Percentiles rank a stretch among this genome's conserved stretches.
Evolutionary conservation across 768 basidiomycete species (phyloP).

Genomic region (Scleroderma citrinum): DNA sequence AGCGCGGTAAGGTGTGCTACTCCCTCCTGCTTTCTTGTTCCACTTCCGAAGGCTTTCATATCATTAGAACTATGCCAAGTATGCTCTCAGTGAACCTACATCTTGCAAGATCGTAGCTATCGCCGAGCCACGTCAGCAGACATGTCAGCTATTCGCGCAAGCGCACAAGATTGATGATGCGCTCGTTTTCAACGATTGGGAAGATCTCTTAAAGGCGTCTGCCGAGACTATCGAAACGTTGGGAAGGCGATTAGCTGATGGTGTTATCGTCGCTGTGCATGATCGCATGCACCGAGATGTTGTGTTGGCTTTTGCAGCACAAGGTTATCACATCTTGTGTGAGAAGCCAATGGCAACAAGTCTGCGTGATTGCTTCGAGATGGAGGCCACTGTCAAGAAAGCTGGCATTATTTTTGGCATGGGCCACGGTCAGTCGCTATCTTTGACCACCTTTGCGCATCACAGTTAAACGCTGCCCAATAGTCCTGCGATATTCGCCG

Average conservation of each 20-base stretch:
- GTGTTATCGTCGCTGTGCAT: conserved; percentile 74
- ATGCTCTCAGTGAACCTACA: conserved; percentile 54
- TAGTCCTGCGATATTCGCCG: conserved; percentile 85
- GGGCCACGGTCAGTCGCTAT: conserved; percentile 62
- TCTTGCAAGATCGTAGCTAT: conserved; percentile 77
- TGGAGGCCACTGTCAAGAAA: conserved; percentile 65
- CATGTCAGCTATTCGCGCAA: conserved; percentile 52
- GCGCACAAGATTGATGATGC: conserved; percentile 57
- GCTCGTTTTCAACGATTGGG: conserved; percentile 66
- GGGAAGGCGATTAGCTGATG: conserved; percentile 74
- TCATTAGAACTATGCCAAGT: conserved; percentile 54
- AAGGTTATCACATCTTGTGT: conserved; percentile 85
- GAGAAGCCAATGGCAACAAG: conserved; percentile 90
- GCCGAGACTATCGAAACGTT: conserved; percentile 55
- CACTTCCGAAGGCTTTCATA: neutral
- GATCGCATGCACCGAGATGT: conserved; percentile 76
- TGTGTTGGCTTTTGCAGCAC: conserved; percentile 64
- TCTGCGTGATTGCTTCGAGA: conserved; percentile 65
- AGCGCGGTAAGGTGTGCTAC: conserved; percentile 64
- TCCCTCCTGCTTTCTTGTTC: neutral
- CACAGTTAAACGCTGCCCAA: neutral
- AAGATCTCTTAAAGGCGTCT: conserved; percentile 64
- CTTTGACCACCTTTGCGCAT: neutral
- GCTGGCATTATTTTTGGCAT: conserved; percentile 76
- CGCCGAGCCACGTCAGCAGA: conserved; percentile 73